A percentile compares a stretch with the other conserved stretches of the same genome.
These are phyloP conservation scores for Russula compacta DNA, from an alignment of 768 basidiomycete species.

Conservation along the genomic window DNA sequence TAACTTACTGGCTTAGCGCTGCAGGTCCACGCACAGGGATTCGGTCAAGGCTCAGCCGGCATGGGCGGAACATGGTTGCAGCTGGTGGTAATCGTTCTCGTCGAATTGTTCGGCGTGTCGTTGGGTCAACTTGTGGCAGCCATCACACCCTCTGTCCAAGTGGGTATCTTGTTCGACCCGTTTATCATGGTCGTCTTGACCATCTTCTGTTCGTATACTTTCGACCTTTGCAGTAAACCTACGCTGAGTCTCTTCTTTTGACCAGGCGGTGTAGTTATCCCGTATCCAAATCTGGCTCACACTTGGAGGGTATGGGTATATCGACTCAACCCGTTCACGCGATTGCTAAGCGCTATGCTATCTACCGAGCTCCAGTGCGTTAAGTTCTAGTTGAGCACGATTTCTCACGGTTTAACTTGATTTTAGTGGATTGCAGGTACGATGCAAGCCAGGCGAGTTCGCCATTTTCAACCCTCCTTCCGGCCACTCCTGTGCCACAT, in stretches of 20 bases:
- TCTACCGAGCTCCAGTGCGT: slow-evolving; percentile 66
- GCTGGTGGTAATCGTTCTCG: slow-evolving; percentile 58
- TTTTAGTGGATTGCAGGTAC: slow-evolving; percentile 50
- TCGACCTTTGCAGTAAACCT: background rate
- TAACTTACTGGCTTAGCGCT: background rate
- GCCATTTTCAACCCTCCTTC: slow-evolving; percentile 60
- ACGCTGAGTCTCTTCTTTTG: background rate
- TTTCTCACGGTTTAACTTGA: background rate
- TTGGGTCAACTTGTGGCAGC: slow-evolving; percentile 69
- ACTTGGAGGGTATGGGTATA: slow-evolving; percentile 82
- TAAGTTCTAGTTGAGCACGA: background rate
- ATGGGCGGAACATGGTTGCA: slow-evolving; percentile 62
- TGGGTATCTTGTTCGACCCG: slow-evolving; percentile 72
- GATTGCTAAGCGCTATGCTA: slow-evolving; percentile 61
- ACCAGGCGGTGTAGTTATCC: slow-evolving; percentile 60
- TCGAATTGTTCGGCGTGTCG: slow-evolving; percentile 64
- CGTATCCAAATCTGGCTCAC: slow-evolving; percentile 47
- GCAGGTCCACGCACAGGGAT: slow-evolving; percentile 54
- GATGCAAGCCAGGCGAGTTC: slow-evolving; percentile 61
- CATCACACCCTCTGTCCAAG: slow-evolving; percentile 64
- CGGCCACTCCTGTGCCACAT: slow-evolving; percentile 61
- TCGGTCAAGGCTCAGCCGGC: slow-evolving; percentile 54
- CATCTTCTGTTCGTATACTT: slow-evolving; percentile 44
- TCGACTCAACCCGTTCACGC: slow-evolving; percentile 60
- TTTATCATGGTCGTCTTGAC: slow-evolving; percentile 56